phyloP scores from a whole-genome alignment of 108 stramenopile genomes.

The Skeletonema menzelii region DNA sequence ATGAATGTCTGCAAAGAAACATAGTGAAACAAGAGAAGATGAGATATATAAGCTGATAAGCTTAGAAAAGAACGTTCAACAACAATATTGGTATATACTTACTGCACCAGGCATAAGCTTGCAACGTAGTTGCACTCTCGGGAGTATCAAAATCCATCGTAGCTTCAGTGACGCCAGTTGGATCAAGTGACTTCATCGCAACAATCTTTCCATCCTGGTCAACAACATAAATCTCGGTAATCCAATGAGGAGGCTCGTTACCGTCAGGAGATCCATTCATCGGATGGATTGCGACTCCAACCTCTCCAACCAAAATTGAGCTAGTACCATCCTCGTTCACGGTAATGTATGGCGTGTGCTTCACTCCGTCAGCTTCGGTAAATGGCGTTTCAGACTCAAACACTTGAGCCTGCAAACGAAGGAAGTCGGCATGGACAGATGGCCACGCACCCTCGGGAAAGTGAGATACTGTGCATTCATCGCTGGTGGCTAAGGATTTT shows the following conservation, averaged over 20 bases:
- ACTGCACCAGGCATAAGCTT: slow-evolving; percentile 22
- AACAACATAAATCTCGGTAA: slow-evolving; percentile 27
- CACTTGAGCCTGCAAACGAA: not conserved
- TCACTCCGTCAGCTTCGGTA: slow-evolving; percentile 14
- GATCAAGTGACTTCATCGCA: slow-evolving; percentile 17
- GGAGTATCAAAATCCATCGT: slow-evolving; percentile 7
- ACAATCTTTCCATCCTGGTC: slow-evolving; percentile 18
- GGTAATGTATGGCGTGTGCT: slow-evolving; percentile 31
- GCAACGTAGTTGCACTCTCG: not conserved
- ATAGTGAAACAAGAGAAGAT: no score
- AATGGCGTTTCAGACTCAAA: slow-evolving; percentile 15
- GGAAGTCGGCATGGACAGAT: slow-evolving; percentile 27
- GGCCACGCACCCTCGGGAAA: slow-evolving; percentile 7
- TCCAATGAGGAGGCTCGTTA: slow-evolving; percentile 22
- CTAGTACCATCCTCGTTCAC: slow-evolving; percentile 16
- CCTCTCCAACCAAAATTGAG: slow-evolving; percentile 20
- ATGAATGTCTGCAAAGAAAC: slow-evolving; percentile 3
- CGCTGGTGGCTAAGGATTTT: not conserved
- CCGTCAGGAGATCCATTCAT: slow-evolving; percentile 29
- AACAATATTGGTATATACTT: no score
- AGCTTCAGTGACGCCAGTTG: slow-evolving; percentile 24
- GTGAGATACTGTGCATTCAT: not conserved
- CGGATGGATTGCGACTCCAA: slow-evolving; percentile 19
- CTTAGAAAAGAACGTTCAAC: no score
- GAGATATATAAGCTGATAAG: no score